Evolutionary conservation across 257 asterid species (phyloP), one percentile per base, ranked within the genome.

Genomic region (Nicotiana tabacum): DNA sequence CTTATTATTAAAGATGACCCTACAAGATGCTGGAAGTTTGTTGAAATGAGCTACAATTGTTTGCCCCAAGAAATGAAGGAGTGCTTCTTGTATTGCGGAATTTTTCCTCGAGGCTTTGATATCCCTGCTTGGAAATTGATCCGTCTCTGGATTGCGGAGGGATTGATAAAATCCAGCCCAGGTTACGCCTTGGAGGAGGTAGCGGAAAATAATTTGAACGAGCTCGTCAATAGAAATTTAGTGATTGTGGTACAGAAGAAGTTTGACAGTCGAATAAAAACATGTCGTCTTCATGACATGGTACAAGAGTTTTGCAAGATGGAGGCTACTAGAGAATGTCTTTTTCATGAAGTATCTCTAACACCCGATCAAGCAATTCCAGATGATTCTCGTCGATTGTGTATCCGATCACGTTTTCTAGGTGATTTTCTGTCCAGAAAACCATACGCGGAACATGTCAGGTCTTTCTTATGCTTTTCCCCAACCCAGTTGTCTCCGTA

Each of bases 71-170:
- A 55, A n/a, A 48, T 53, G 51, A 83, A 81, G 13, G 56, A 80
- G 0, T 82, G 81, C 74, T 87, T 84, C 67, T 69, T 87, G 33
- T 87, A 87, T 72, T 84, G 82, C 4, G 89, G 85, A 7, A 82
- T 80, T 16, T 84, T 87, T 32, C 83, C 82, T 29, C 80, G 68
- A 57, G 87, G 69, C 48, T 35, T 68, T 0, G 81, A 84, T 81
- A 87, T 87, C 43, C 84, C 87, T 0, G 37, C 37, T 33, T 77
- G 82, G 77, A 84, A 48, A 66, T 72, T 84, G 61, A 32, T 83
- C 10, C 67, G 58, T 2, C 17, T 82, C 12, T 87, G 87, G 87
- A 80, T 84, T 0, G 85, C 86, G 0, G 85, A 84, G 29, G 87
- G 89, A 15, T 64, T 87, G 13, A 77, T 86, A 32, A 81, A 33